Evolutionary conservation across 1,284 basidiomycete genomes (phyloP).

Genomic region (Veloboletus limbatus): DNA sequence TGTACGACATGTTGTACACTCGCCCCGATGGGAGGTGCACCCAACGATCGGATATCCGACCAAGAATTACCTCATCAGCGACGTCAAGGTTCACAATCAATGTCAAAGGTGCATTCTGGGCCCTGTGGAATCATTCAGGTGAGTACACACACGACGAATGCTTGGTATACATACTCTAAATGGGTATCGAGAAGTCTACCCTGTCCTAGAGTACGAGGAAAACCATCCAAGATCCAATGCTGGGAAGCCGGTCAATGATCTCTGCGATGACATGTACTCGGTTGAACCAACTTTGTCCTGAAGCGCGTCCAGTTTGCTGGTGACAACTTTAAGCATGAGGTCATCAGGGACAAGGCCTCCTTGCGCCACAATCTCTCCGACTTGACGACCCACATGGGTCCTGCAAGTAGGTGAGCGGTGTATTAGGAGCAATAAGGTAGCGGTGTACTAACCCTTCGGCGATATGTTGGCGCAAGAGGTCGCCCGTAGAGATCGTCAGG

Average conservation of each 20-base stretch:
- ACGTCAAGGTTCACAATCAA: slow-evolving; percentile 92
- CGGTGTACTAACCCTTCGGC: slow-evolving; percentile 47
- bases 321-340: slow-evolving; percentile 72
- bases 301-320: slow-evolving; percentile 66
- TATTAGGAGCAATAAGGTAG: not conserved
- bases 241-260: slow-evolving; percentile 26
- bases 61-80: slow-evolving; percentile 85
- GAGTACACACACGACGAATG: not conserved
- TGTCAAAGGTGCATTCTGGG: slow-evolving; percentile 63
- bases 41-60: slow-evolving; percentile 91
- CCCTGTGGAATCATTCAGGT: slow-evolving; percentile 38
- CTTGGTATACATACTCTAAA: slow-evolving; percentile 50
- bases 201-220: slow-evolving; percentile 91
- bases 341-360: slow-evolving; percentile 78
- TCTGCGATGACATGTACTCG: not conserved
- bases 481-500: slow-evolving; percentile 73
- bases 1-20: slow-evolving; percentile 92
- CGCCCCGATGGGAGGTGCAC: slow-evolving; percentile 91
- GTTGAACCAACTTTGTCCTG: slow-evolving; percentile 55
- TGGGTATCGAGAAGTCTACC: slow-evolving; percentile 81
- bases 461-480: slow-evolving; percentile 79
- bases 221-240: slow-evolving; percentile 96
- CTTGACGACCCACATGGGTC: slow-evolving; percentile 68
- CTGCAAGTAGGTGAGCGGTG: slow-evolving; percentile 31
- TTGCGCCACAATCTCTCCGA: slow-evolving; percentile 71